Evolutionary conservation across 768 basidiomycete species (phyloP).

Genomic region (Strobilomyces confusus): DNA sequence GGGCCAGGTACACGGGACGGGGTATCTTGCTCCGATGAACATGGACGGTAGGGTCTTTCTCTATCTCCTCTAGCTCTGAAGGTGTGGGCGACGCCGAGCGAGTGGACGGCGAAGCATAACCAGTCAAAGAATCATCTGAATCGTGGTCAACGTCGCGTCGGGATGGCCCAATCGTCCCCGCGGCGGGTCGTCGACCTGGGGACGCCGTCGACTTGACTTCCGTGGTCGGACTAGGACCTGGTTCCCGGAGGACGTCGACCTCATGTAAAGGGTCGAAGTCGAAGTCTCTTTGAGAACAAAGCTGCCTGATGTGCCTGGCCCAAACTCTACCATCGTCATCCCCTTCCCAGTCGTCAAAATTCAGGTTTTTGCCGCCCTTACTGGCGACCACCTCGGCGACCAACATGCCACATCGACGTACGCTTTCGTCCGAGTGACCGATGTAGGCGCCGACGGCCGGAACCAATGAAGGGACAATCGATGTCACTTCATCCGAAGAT

Average conservation of each 20-base stretch:
- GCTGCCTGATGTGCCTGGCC: slow-evolving; percentile 55
- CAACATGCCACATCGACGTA: slow-evolving; percentile 91
- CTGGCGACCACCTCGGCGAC: slow-evolving; percentile 77
- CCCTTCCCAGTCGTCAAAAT: slow-evolving; percentile 85
- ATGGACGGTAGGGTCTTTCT: slow-evolving; percentile 78
- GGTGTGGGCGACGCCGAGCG: slow-evolving; percentile 79
- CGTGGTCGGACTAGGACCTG: slow-evolving; percentile 12
- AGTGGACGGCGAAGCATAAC: slow-evolving; percentile 69
- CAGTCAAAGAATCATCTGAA: slow-evolving; percentile 78
- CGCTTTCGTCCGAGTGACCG: slow-evolving; percentile 64
- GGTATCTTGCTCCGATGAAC: slow-evolving; percentile 64
- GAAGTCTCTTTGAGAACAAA: slow-evolving; percentile 49
- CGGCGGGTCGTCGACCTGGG: background rate
- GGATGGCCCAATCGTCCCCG: slow-evolving; percentile 2
- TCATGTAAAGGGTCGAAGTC: slow-evolving; percentile 38
- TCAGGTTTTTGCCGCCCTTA: slow-evolving; percentile 57
- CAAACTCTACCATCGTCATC: slow-evolving; percentile 61
- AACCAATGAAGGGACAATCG: slow-evolving; percentile 59
- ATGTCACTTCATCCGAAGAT: slow-evolving; percentile 41
- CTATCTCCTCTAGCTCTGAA: slow-evolving; percentile 77
- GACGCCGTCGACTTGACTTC: slow-evolving; percentile 4
- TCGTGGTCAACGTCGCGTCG: slow-evolving; percentile 44
- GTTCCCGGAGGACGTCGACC: background rate
- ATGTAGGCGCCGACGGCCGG: slow-evolving; percentile 71
- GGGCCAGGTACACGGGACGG: slow-evolving; percentile 88